These are phyloP conservation scores for Juglanconis oblonga DNA, from an alignment of 2,329 filamentous ascomycete species.

Conservation along the genomic window DNA sequence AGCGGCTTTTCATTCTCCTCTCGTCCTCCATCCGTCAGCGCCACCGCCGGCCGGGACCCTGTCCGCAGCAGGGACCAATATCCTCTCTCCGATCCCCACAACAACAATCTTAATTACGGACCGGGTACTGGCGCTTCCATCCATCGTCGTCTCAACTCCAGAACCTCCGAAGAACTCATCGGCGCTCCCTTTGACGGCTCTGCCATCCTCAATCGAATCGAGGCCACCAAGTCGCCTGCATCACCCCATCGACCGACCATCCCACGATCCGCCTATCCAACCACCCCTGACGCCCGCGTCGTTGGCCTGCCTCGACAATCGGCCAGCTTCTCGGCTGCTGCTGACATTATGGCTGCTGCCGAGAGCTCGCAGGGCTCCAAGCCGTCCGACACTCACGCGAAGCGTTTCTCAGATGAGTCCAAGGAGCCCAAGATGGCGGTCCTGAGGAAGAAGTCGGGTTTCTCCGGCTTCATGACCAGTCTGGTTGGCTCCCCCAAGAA, in stretches of 20 bases:
- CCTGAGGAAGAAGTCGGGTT: constrained; percentile 80
- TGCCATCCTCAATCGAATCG: constrained; percentile 59
- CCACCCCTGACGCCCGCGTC: constrained; percentile 50
- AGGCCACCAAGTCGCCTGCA: constrained; percentile 44
- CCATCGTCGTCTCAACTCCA: constrained; percentile 38
- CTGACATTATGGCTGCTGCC: constrained; percentile 46
- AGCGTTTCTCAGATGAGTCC: constrained; percentile 77
- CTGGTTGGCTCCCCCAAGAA: constrained; percentile 81
- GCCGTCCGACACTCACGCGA: constrained; percentile 49
- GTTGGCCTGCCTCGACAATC: constrained; percentile 59
- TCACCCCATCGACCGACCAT: constrained; percentile 21
- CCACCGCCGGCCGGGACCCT: constrained; percentile 17
- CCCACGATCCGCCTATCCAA: constrained; percentile 42
- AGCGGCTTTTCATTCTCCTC: constrained; percentile 33
- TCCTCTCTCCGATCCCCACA: constrained; percentile 28
- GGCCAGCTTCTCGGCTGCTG: constrained; percentile 57
- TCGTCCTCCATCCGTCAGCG: constrained; percentile 23
- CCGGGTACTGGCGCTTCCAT: constrained; percentile 14
- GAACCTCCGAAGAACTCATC: constrained; percentile 57
- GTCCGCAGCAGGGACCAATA: constrained; percentile 17
- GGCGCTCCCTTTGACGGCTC: constrained; percentile 65
- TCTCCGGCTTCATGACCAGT: constrained; percentile 84
- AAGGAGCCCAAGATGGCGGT: constrained; percentile 60
- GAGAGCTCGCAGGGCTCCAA: constrained; percentile 41
- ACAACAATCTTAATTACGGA: constrained; percentile 25